These are phyloP conservation scores for Colletotrichum siamense DNA, from an alignment of 2,329 filamentous ascomycete species.

Conservation along the genomic window DNA sequence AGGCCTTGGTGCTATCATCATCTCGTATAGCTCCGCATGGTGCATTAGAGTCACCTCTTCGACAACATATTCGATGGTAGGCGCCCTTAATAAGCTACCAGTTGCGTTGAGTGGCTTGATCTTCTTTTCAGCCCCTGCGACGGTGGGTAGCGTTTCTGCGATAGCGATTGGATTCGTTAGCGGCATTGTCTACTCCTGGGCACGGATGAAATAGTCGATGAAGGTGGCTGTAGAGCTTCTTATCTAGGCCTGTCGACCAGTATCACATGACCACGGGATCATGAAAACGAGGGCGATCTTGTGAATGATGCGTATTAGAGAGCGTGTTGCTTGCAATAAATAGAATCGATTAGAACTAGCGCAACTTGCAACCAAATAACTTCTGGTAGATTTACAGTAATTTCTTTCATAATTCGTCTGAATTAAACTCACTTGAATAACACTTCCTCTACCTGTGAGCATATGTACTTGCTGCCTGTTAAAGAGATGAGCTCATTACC, in stretches of 20 bases:
- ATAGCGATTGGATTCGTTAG: conserved; percentile 91
- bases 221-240: not conserved
- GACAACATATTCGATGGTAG: conserved; percentile 99
- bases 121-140: conserved; percentile 95
- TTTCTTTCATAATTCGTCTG: no score
- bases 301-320: not conserved
- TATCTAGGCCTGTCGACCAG: not conserved
- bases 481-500: no score
- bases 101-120: conserved; percentile 90
- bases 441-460: no score
- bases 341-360: not conserved
- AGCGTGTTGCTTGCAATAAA: not conserved
- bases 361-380: not conserved
- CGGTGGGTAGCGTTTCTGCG: conserved; percentile 88
- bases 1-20: conserved; percentile 91
- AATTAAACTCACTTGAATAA: no score
- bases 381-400: no score
- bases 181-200: conserved; percentile 77
- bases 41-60: conserved; percentile 97
- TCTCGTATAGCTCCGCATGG: conserved; percentile 98
- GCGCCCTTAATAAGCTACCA: conserved; percentile 95
- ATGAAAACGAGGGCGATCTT: not conserved
- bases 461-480: no score
- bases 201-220: not conserved
- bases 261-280: fast-evolving